Conservation (phyloP, 805 yeast genomes). For the Helenozyma rhizophorensis region DNA sequence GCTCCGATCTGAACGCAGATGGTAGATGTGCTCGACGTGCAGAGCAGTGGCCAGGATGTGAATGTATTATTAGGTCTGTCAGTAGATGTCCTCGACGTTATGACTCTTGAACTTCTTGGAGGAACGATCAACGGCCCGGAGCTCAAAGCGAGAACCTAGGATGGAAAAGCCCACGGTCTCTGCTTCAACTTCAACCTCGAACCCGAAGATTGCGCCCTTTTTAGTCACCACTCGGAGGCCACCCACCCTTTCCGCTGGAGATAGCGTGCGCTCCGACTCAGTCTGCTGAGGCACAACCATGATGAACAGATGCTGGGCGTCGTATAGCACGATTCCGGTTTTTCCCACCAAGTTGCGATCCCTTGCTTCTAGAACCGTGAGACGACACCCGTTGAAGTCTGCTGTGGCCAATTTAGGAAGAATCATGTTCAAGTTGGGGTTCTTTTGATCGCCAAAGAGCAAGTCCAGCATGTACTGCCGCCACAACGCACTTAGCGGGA, state of each 20-base stretch:
- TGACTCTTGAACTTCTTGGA: constrained; percentile 82
- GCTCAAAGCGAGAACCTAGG: constrained; percentile 74
- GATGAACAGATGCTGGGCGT: constrained; percentile 68
- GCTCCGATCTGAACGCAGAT: no score
- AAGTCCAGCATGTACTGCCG: constrained; percentile 59
- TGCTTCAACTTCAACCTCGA: constrained; percentile 37
- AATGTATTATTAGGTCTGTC: no score
- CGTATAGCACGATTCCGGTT: constrained; percentile 79
- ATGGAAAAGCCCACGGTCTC: constrained; percentile 53
- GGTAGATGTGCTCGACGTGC: no score
- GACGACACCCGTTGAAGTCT: constrained; percentile 74
- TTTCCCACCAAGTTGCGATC: constrained; percentile 57
- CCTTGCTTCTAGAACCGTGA: constrained; percentile 54
- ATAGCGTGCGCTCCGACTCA: constrained; percentile 23
- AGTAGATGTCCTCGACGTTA: constrained; percentile 53
- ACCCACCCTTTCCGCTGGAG: constrained; percentile 43
- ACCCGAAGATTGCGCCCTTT: constrained; percentile 57
- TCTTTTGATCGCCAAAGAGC: constrained; percentile 31
- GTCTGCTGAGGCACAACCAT: constrained; percentile 46
- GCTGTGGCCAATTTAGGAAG: constrained; percentile 65
- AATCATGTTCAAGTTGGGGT: constrained; percentile 27
- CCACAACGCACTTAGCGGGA: constrained; percentile 66
- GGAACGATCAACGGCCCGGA: constrained; percentile 75
- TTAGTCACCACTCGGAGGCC: constrained; percentile 68
- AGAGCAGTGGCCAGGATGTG: no score